Conservation (phyloP, 495 filamentous ascomycete genomes). For the Chaetomium tenue region DNA sequence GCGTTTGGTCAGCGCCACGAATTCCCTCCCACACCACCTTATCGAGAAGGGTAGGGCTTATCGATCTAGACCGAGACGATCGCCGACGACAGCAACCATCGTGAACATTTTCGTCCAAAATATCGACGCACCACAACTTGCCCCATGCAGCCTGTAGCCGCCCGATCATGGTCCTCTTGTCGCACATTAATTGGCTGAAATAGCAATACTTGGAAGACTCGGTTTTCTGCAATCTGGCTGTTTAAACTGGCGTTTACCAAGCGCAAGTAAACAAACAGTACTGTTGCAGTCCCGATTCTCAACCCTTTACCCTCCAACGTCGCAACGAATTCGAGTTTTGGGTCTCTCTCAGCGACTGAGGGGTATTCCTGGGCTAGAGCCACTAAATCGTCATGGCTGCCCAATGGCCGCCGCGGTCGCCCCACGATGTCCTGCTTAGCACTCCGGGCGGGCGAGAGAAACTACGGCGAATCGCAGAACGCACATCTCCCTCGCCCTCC, state of each 20-base stretch:
- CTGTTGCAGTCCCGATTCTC: background rate
- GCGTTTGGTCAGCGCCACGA: constrained; percentile 1
- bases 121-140: background rate
- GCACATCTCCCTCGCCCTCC: constrained; percentile 62
- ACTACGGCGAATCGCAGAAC: constrained; percentile 61
- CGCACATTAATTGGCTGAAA: constrained; percentile 36
- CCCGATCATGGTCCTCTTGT: constrained; percentile 29
- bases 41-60: constrained; percentile 26
- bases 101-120: background rate
- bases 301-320: background rate
- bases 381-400: constrained; percentile 33
- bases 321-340: background rate
- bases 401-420: constrained; percentile 85
- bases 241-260: background rate
- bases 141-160: constrained; percentile 24
- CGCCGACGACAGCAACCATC: background rate
- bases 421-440: constrained; percentile 76
- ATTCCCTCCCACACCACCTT: constrained; percentile 19
- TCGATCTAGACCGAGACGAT: constrained; percentile 12
- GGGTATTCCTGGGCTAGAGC: background rate
- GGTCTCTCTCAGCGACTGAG: background rate
- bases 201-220: constrained; percentile 18
- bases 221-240: background rate
- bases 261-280: constrained; percentile 19
- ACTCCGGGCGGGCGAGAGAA: constrained; percentile 76